A percentile compares a stretch with the other conserved stretches of the same genome.
Evolutionary conservation across 371 early-diverging fungal genomes (phyloP).

Genomic region (Actinomortierella wolfii): DNA sequence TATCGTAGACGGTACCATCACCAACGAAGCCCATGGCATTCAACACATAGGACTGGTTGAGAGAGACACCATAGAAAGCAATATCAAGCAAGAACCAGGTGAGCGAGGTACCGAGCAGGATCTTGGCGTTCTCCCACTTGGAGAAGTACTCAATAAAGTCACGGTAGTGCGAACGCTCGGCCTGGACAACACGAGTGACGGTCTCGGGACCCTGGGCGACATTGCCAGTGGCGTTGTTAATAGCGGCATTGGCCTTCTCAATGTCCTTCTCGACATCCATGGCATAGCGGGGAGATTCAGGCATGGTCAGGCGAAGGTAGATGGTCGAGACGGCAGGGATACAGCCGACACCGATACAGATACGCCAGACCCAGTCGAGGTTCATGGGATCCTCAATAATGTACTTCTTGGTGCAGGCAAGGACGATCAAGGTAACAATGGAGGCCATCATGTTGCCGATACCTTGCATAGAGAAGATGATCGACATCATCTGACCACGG

Average conservation of each 20-base stretch:
- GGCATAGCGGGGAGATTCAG: conserved; percentile 69
- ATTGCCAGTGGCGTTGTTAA: background rate
- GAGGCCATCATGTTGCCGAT: conserved; percentile 68
- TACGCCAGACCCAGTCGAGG: conserved; percentile 76
- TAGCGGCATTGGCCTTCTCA: conserved; percentile 33
- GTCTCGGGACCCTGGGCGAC: conserved; percentile 10
- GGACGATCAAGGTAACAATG: conserved; percentile 56
- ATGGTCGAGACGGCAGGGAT: conserved; percentile 65
- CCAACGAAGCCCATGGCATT: conserved; percentile 52
- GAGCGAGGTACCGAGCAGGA: conserved; percentile 52
- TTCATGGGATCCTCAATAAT: conserved; percentile 50
- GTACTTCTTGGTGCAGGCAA: conserved; percentile 55
- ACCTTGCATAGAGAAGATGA: conserved; percentile 79
- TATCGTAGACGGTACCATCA: conserved; percentile 43
- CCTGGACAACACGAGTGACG: conserved; percentile 25
- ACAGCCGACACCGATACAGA: conserved; percentile 55
- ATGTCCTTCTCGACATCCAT: conserved; percentile 65
- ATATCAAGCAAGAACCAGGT: conserved; percentile 69
- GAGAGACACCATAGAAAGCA: conserved; percentile 60
- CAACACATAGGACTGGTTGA: conserved; percentile 58
- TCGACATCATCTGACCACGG: conserved; percentile 70
- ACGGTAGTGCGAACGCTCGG: conserved; percentile 35
- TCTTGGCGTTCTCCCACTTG: conserved; percentile 55
- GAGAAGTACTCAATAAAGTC: conserved; percentile 56
- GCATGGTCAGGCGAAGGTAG: conserved; percentile 70